Evolutionary conservation across 1,139 yeast genomes (phyloP).

Genomic region (Zygosaccharomyces sapae): DNA sequence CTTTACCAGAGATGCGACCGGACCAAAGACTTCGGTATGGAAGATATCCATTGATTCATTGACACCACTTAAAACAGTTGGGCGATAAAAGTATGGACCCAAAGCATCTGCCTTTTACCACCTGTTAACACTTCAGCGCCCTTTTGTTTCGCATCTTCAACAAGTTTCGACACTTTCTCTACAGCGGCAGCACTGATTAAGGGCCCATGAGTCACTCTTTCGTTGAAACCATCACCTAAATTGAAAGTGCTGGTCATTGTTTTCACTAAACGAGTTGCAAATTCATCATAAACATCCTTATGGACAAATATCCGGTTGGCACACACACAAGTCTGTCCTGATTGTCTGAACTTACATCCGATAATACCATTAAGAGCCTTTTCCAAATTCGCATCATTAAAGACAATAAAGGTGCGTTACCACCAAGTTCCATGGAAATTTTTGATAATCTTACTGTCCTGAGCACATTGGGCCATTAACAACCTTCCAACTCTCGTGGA

Average conservation of each 20-base stretch:
- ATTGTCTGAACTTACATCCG: conserved; percentile 46
- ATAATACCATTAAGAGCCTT: conserved; percentile 48
- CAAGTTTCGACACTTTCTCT: conserved; percentile 55
- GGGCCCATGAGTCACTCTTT: conserved; percentile 64
- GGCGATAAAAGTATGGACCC: conserved; percentile 62
- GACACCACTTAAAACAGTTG: conserved; percentile 58
- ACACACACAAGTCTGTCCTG: conserved; percentile 54
- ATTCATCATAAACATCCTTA: conserved; percentile 43
- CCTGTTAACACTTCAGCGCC: conserved; percentile 61
- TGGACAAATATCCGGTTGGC: conserved; percentile 51
- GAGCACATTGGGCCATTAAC: conserved; percentile 41
- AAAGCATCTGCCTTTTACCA: conserved; percentile 53
- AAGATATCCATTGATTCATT: conserved; percentile 52
- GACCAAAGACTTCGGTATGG: conserved; percentile 60
- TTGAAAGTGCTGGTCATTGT: conserved; percentile 42
- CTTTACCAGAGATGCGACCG: conserved; percentile 60
- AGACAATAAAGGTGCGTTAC: conserved; percentile 50
- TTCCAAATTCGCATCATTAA: conserved; percentile 48
- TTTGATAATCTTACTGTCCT: conserved; percentile 44
- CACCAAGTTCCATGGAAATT: conserved; percentile 51
- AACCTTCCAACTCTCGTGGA: conserved; percentile 48
- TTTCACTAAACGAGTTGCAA: conserved; percentile 37
- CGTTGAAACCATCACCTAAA: conserved; percentile 62
- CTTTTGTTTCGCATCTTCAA: conserved; percentile 58
- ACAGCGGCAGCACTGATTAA: conserved; percentile 57